phyloP scores from a whole-genome alignment of 2,329 filamentous ascomycete species.

The Sporothrix brunneoviolacea region DNA sequence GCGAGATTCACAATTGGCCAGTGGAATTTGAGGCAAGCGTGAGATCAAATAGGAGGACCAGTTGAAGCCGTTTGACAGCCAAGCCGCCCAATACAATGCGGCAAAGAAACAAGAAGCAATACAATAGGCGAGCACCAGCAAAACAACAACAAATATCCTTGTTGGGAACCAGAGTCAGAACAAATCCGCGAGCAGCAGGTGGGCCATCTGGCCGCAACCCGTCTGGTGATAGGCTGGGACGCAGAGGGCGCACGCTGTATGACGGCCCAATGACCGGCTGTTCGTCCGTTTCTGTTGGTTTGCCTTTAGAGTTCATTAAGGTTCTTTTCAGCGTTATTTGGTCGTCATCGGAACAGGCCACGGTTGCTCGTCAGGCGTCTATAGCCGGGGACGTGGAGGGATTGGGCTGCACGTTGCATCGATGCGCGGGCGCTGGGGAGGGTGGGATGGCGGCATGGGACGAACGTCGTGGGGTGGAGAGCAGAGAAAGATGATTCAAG shows the following conservation, averaged over 20 bases:
- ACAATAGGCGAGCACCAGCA: no score
- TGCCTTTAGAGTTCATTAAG: neutral
- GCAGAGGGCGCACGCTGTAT: neutral
- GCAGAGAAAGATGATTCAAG: neutral
- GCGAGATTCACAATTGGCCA: no score
- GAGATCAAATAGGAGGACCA: no score
- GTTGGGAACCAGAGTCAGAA: neutral
- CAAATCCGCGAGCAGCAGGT: neutral
- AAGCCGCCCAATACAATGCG: no score
- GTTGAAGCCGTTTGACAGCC: no score
- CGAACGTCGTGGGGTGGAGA: neutral
- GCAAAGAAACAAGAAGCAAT: no score
- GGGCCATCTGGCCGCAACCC: neutral
- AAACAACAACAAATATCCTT: no score
- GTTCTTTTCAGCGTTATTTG: neutral
- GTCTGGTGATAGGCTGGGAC: neutral
- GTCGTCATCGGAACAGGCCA: no score
- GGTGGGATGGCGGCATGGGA: neutral
- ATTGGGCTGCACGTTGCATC: constrained; percentile 20
- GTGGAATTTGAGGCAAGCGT: no score
- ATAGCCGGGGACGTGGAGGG: constrained; percentile 6
- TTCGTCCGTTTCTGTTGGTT: neutral
- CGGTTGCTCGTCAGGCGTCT: constrained; percentile 2
- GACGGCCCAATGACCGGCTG: constrained; percentile 7
- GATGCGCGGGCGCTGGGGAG: neutral